Conservation (phyloP, 768 basidiomycete genomes). For the Rossbeevera mucosa region DNA sequence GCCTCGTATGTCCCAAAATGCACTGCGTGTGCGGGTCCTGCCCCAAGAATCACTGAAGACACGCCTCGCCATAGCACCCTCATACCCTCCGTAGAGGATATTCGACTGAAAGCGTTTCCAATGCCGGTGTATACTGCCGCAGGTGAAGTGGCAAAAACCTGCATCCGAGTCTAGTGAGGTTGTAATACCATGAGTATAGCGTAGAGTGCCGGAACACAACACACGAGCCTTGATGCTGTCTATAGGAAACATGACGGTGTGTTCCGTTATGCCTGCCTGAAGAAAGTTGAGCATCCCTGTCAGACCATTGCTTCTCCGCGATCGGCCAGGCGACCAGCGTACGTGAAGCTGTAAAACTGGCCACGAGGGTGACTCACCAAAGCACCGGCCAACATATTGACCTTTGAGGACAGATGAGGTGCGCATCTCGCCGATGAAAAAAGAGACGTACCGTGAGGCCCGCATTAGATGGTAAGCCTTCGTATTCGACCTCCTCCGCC, state of each 20-base stretch:
- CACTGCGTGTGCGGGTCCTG: conserved; percentile 96
- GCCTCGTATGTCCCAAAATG: conserved; percentile 97
- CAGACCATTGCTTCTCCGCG: not conserved
- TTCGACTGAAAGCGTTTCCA: conserved; percentile 85
- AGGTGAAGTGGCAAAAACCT: conserved; percentile 86
- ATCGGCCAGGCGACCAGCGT: not conserved
- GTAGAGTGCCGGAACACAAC: not conserved
- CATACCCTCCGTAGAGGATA: conserved; percentile 91
- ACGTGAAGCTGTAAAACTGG: not conserved
- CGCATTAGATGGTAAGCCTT: conserved; percentile 68
- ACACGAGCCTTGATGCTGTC: conserved; percentile 92
- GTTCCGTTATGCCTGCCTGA: conserved; percentile 97
- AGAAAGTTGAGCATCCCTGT: conserved; percentile 15
- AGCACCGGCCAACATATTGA: conserved; percentile 97
- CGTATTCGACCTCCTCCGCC: conserved; percentile 55
- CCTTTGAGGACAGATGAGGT: conserved; percentile 40
- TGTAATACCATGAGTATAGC: conserved; percentile 6
- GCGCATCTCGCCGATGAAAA: conserved; percentile 7
- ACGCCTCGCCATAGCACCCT: conserved; percentile 94
- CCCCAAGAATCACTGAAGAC: conserved; percentile 91
- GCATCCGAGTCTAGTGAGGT: conserved; percentile 86
- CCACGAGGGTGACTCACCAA: conserved; percentile 54
- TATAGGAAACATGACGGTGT: conserved; percentile 97
- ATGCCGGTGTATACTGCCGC: conserved; percentile 85
- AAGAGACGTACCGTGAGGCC: conserved; percentile 56